These are phyloP conservation scores for Trichoderma atroviride DNA, from an alignment of 2,329 filamentous ascomycete genomes.

Conservation along the genomic window DNA sequence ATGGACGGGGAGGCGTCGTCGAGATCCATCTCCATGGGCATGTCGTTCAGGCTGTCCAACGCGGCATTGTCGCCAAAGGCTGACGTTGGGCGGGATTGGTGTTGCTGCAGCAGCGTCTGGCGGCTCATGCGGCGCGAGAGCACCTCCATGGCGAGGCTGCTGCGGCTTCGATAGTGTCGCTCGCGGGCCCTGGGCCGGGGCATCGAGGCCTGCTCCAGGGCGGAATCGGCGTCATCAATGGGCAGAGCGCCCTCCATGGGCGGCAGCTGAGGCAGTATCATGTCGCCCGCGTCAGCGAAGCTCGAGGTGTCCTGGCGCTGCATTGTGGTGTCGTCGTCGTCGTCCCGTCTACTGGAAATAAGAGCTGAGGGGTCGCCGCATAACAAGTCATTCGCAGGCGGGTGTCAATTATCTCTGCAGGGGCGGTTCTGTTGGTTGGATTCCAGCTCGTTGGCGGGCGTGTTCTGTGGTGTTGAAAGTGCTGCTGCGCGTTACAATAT, in stretches of 20 bases:
- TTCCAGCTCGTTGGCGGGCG: background rate
- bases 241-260: constrained; percentile 11
- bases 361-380: background rate
- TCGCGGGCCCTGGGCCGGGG: background rate
- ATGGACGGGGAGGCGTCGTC: constrained; percentile 1
- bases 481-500: background rate
- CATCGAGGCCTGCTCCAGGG: background rate
- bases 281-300: background rate
- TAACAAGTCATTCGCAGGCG: constrained; percentile 16
- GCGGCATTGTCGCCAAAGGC: background rate
- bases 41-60: background rate
- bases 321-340: constrained; percentile 16
- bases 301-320: background rate
- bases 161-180: background rate
- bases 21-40: constrained; percentile 12
- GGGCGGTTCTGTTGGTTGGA: background rate
- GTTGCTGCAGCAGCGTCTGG: constrained; percentile 22
- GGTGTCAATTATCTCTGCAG: background rate
- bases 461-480: background rate
- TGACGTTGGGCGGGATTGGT: background rate
- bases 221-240: constrained; percentile 3
- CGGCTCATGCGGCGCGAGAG: constrained; percentile 25
- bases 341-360: constrained; percentile 8
- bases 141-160: constrained; percentile 21
- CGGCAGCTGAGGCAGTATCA: background rate